These are phyloP conservation scores for Thecaphora thlaspeos DNA, from an alignment of 1,284 basidiomycete genomes.

Conservation along the genomic window DNA sequence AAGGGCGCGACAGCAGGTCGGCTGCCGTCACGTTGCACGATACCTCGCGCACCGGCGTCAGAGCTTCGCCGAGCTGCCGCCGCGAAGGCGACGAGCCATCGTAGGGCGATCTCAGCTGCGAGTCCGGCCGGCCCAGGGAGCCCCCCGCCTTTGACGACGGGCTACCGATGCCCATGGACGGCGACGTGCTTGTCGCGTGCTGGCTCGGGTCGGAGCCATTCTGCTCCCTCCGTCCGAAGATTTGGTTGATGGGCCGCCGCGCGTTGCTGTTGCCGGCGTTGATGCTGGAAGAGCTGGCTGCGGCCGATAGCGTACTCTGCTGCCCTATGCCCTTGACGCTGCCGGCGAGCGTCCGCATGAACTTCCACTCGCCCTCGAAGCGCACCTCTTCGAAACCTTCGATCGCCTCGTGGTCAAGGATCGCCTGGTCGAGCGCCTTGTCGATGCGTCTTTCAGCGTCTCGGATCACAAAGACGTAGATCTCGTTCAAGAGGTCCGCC, in stretches of 20 bases:
- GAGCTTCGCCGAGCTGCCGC: constrained; percentile 11
- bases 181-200: constrained; percentile 3
- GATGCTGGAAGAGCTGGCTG: constrained; percentile 26
- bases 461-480: constrained; percentile 90
- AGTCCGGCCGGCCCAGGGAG: too few relatives aligned
- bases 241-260: constrained; percentile 34
- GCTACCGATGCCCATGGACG: constrained; percentile 21
- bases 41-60: constrained; percentile 22
- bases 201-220: background rate
- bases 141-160: constrained; percentile 1
- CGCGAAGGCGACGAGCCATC: too few relatives aligned
- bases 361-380: constrained; percentile 88
- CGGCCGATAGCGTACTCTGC: constrained; percentile 11
- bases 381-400: constrained; percentile 76
- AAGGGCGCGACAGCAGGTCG: constrained; percentile 34
- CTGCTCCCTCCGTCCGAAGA: constrained; percentile 21
- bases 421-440: constrained; percentile 74
- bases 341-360: constrained; percentile 45
- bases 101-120: too few relatives aligned
- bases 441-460: constrained; percentile 87
- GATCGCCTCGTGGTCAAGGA: constrained; percentile 80
- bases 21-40: constrained; percentile 29
- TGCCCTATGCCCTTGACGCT: constrained; percentile 40
- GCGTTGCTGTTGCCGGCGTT: constrained; percentile 6
- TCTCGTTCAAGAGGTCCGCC: constrained; percentile 75